Percentiles rank a stretch among this genome's conserved stretches.
These are phyloP conservation scores for Hygrocybe punicea DNA, from an alignment of 768 basidiomycete genomes.

Conservation along the genomic window DNA sequence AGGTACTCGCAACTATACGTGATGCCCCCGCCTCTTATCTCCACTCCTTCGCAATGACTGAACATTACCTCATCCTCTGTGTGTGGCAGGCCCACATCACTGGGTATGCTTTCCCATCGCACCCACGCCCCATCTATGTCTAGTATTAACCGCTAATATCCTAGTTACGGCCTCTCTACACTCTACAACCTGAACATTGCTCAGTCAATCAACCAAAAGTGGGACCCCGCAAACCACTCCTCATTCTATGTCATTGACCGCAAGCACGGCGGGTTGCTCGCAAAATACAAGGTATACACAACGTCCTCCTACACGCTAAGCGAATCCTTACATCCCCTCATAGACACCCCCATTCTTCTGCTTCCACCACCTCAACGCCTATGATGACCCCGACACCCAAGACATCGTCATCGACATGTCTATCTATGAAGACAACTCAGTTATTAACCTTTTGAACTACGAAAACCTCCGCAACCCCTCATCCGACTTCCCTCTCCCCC, in stretches of 20 bases:
- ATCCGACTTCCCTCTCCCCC: background rate
- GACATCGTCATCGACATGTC: conserved; percentile 36
- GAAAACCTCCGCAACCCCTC: conserved; percentile 22
- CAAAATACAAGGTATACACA: conserved; percentile 29
- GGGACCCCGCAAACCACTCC: conserved; percentile 25
- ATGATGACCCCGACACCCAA: conserved; percentile 29
- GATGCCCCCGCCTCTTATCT: conserved; percentile 41
- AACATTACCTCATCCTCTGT: conserved; percentile 36
- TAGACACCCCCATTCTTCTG: conserved; percentile 36
- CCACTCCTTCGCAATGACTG: conserved; percentile 38
- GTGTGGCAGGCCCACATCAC: conserved; percentile 29
- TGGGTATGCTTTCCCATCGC: background rate
- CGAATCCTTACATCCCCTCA: background rate
- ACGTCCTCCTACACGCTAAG: background rate
- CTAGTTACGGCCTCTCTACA: conserved; percentile 18
- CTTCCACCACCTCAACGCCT: conserved; percentile 42
- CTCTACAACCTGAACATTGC: conserved; percentile 32
- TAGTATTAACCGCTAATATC: background rate
- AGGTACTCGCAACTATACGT: conserved; percentile 34
- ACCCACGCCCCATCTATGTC: background rate
- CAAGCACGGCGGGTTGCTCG: conserved; percentile 33
- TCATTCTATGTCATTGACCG: conserved; percentile 41
- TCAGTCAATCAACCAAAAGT: conserved; percentile 30
- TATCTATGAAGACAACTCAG: conserved; percentile 30
- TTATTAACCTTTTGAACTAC: conserved; percentile 33